Conservation (phyloP, 192 early-diverging fungal genomes). For the Mortierella claussenii region DNA sequence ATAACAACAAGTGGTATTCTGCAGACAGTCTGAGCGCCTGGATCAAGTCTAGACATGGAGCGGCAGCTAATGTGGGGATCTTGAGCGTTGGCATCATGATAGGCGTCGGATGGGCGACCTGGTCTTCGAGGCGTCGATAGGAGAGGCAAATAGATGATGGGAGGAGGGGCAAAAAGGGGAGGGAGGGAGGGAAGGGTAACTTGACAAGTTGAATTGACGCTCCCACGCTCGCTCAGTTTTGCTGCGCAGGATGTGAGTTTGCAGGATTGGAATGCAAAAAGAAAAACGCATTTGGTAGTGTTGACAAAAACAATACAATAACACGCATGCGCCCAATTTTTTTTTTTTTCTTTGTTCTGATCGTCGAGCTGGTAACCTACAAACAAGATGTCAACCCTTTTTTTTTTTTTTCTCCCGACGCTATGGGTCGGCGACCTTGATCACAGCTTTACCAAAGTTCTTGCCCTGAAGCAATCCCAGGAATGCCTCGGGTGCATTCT, state of each 20-base stretch:
- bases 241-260: no score
- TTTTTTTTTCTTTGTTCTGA: no score
- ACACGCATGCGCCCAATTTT: neutral
- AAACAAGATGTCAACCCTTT: neutral
- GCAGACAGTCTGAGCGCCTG: neutral
- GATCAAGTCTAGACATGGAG: neutral
- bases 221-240: no score
- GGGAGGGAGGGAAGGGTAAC: no score
- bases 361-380: neutral
- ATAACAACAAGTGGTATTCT: no score
- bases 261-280: no score
- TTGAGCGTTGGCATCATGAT: slow-evolving; percentile 3
- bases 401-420: neutral
- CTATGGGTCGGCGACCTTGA: slow-evolving; percentile 15
- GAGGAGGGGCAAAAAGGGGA: no score
- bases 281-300: no score
- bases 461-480: slow-evolving; percentile 15
- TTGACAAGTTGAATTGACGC: no score
- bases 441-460: slow-evolving; percentile 22
- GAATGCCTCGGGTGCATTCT: slow-evolving; percentile 12
- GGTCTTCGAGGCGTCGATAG: neutral
- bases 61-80: neutral
- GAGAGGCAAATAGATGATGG: neutral
- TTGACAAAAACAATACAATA: neutral
- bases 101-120: neutral